Evolutionary conservation across 345 rosid species (phyloP).

Genomic region (Acer yangbiense): DNA sequence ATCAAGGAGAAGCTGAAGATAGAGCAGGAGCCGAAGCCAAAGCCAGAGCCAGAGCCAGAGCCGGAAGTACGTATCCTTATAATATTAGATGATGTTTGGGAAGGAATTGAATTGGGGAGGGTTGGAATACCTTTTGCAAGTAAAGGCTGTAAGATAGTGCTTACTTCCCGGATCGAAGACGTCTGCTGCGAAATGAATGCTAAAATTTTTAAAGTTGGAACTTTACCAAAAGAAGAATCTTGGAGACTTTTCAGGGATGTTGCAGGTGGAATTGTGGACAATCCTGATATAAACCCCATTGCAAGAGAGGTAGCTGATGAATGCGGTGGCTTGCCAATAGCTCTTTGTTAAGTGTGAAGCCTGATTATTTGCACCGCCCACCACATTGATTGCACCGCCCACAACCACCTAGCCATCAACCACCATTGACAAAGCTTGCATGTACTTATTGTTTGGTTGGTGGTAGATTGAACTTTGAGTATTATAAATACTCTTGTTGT

Average conservation of each 20-base stretch:
- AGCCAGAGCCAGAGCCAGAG: too few species aligned
- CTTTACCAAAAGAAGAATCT: neutral
- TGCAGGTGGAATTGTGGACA: neutral
- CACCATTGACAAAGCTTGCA: too few species aligned
- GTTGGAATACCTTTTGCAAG: neutral
- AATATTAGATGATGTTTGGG: slow-evolving; percentile 9
- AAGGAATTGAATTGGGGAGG: neutral
- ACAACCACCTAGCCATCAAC: too few species aligned
- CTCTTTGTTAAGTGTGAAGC: too few species aligned
- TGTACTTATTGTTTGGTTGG: too few species aligned
- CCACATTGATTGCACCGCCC: too few species aligned
- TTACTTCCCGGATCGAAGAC: neutral
- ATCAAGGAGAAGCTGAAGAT: too few species aligned
- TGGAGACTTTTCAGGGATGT: neutral
- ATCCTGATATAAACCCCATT: neutral
- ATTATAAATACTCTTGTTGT: too few species aligned
- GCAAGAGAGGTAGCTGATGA: slow-evolving; percentile 7
- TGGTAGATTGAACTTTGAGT: too few species aligned
- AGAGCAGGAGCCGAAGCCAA: too few species aligned
- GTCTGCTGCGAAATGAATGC: neutral
- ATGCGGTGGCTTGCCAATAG: slow-evolving; percentile 20
- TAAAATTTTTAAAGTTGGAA: neutral
- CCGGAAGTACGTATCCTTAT: too few species aligned
- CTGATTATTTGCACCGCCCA: too few species aligned
- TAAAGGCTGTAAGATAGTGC: neutral